These are phyloP conservation scores for Tylopilus felleus DNA, from an alignment of 768 basidiomycete genomes.

Conservation along the genomic window DNA sequence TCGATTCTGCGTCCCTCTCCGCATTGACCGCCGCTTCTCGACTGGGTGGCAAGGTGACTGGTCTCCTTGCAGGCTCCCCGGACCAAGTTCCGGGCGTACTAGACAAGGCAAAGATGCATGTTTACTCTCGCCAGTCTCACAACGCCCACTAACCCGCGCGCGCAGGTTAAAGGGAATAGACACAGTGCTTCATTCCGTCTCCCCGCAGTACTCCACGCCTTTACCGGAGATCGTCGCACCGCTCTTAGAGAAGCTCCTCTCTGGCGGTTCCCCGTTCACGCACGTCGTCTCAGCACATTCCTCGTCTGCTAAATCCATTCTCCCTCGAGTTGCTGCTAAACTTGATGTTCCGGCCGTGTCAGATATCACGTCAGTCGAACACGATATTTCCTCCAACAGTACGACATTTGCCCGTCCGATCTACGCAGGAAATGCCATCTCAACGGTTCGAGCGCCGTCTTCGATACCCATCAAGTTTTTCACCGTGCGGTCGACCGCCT, in stretches of 20 bases:
- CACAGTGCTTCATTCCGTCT: slow-evolving; percentile 64
- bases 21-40: slow-evolving; percentile 88
- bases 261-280: slow-evolving; percentile 64
- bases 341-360: slow-evolving; percentile 91
- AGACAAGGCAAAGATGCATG: slow-evolving; percentile 78
- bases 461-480: slow-evolving; percentile 86
- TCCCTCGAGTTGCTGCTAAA: slow-evolving; percentile 87
- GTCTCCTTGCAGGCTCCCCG: slow-evolving; percentile 66
- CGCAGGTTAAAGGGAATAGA: slow-evolving; percentile 65
- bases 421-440: slow-evolving; percentile 96
- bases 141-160: slow-evolving; percentile 3
- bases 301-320: slow-evolving; percentile 85
- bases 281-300: slow-evolving; percentile 93
- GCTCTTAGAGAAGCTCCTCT: slow-evolving; percentile 72
- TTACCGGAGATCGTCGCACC: slow-evolving; percentile 82
- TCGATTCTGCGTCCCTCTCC: slow-evolving; percentile 83
- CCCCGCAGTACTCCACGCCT: slow-evolving; percentile 62
- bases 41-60: slow-evolving; percentile 84
- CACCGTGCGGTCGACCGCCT: slow-evolving; percentile 91
- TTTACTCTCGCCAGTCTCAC: slow-evolving; percentile 10
- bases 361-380: slow-evolving; percentile 80
- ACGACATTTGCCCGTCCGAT: slow-evolving; percentile 92
- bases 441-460: slow-evolving; percentile 81
- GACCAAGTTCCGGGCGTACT: slow-evolving; percentile 64
- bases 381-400: slow-evolving; percentile 63